Base-by-base conservation (phyloP, 257 asterid genomes). In the Solanum etuberosum region DNA sequence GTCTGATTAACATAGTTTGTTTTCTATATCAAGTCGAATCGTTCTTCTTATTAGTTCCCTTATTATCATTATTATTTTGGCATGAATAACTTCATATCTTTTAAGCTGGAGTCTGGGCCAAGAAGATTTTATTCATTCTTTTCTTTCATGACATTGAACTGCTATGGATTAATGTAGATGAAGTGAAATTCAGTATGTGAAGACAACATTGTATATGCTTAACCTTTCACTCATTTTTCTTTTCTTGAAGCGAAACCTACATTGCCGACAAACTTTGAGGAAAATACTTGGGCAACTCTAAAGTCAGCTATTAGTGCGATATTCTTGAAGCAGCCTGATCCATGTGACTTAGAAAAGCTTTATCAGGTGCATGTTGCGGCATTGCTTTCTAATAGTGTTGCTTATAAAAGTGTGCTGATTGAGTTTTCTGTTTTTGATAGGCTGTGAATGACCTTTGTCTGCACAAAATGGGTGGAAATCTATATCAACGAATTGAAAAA, bases 391-490 rank as follows among this genome's bases (percentile, higher is more conserved):
- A 6, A 61, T n/a, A 80, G 46, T 5, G 48, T 89, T 40, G 72
- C 51, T 88, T 37, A 31, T 77, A 38, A 59, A 46, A 59, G 87
- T 95, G 88, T 59, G 83, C 85, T 89, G 76, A 84, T 83, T 35
- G 34, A 84, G 68, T 51, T 86, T 81, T 46, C 89, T 86, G 87
- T 90, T 61, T 32, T 61, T 61, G 42, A 67, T 84, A 96, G 98
- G 99, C 97, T 16, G 99, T 96, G 81, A 94, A 93, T 91, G 94
- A 96, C 92, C 95, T 97, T 71, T 97, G 99, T 90, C 93, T 95
- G 88, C 98, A 95, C 94, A 95, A 95, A 91, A 91, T 96, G 99
- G 98, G 98, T 29, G 97, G 98, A 67, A 94, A 92, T 91, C 98
- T 97, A 51, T 97, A 97, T 90, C 95, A 94, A 87, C 93, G 90